Conservation (phyloP, 108 stramenopile genomes). For the Skeletonema marinoi region DNA sequence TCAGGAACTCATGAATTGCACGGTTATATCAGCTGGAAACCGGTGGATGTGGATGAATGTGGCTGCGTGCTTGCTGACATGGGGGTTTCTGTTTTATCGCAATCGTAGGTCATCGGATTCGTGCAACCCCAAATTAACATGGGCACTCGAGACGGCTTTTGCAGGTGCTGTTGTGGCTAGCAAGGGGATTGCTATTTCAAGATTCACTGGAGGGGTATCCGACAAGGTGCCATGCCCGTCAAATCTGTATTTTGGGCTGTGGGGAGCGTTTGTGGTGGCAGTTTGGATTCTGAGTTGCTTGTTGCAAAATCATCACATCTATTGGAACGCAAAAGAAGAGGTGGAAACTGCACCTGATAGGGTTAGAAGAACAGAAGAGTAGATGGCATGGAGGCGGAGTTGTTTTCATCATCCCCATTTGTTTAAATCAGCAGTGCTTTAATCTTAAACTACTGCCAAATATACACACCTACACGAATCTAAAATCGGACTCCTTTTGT, state of each 20-base stretch:
- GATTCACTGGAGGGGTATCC: conserved; percentile 15
- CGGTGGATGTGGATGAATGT: conserved; percentile 25
- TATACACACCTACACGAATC: neutral
- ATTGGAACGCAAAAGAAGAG: neutral
- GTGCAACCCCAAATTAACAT: neutral
- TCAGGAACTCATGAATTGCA: neutral
- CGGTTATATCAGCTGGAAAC: conserved; percentile 5
- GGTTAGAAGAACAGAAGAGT: neutral
- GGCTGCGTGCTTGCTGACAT: neutral
- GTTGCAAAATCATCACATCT: neutral
- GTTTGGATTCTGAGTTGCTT: conserved; percentile 26
- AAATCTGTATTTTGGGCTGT: conserved; percentile 31
- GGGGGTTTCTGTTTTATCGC: conserved; percentile 12
- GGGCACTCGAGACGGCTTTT: neutral
- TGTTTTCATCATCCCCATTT: neutral
- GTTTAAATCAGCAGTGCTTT: neutral
- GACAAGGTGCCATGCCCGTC: conserved; percentile 30
- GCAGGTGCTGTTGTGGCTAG: neutral
- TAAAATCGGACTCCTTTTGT: neutral
- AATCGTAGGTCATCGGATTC: neutral
- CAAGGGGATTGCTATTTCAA: conserved; percentile 6
- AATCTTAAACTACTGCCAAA: conserved; percentile 8
- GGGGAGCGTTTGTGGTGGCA: conserved; percentile 20
- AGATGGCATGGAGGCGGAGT: neutral
- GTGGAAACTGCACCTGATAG: neutral